A percentile compares a stretch with the other conserved stretches of the same genome.
These are phyloP conservation scores for Nigrospora oryzae DNA, from an alignment of 2,329 filamentous ascomycete species.

Conservation along the genomic window DNA sequence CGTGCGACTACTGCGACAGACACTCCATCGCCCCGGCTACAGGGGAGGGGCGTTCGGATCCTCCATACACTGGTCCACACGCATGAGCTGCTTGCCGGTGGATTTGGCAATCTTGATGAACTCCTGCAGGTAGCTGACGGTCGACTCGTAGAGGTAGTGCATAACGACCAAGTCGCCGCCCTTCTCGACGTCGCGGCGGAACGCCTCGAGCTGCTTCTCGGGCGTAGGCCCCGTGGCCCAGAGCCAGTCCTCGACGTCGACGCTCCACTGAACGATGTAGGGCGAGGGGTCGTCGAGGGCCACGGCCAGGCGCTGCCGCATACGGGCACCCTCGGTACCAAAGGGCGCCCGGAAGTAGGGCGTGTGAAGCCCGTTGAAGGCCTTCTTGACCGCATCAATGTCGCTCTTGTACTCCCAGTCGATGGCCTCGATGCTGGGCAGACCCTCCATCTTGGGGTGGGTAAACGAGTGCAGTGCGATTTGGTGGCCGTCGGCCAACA, in stretches of 20 bases:
- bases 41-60: constrained; percentile 44
- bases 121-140: constrained; percentile 53
- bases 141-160: constrained; percentile 59
- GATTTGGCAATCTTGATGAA: constrained; percentile 58
- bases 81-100: constrained; percentile 56
- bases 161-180: constrained; percentile 59
- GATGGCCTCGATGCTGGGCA: constrained; percentile 41
- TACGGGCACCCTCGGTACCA: constrained; percentile 58
- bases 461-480: constrained; percentile 61
- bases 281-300: constrained; percentile 40
- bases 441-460: constrained; percentile 57
- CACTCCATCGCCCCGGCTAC: neutral
- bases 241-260: constrained; percentile 64
- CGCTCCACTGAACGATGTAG: constrained; percentile 58
- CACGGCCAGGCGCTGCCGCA: constrained; percentile 52
- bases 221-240: constrained; percentile 55
- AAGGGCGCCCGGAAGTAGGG: constrained; percentile 63
- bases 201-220: constrained; percentile 58
- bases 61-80: constrained; percentile 58
- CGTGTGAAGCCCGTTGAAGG: constrained; percentile 24
- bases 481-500: constrained; percentile 55
- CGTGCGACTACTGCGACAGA: too few relatives aligned
- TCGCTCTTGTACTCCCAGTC: constrained; percentile 56
- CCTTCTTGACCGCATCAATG: constrained; percentile 35
- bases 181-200: constrained; percentile 52